A percentile compares a stretch with the other conserved stretches of the same genome.
Evolutionary conservation across 352 stramenopile genomes (phyloP).

Genomic region (Phytophthora pistaciae): DNA sequence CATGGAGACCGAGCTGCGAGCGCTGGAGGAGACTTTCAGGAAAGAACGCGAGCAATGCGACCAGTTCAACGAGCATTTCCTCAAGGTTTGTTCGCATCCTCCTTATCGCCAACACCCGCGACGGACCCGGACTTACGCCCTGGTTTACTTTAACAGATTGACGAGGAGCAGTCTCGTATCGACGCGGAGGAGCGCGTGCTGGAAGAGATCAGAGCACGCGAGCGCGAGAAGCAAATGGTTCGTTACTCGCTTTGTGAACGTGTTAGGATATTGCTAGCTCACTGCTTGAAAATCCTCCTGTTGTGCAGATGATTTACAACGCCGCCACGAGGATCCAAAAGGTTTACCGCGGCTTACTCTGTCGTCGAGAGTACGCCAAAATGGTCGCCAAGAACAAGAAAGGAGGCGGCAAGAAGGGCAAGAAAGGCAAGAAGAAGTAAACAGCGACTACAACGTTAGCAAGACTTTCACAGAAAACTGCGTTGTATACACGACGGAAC

Average conservation of each 20-base stretch:
- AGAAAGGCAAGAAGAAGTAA: slow-evolving; percentile 49
- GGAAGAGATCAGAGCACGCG: slow-evolving; percentile 69
- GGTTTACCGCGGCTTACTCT: slow-evolving; percentile 74
- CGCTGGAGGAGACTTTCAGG: slow-evolving; percentile 52
- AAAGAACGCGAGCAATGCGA: slow-evolving; percentile 66
- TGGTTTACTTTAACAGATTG: slow-evolving; percentile 49
- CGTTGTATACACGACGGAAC: slow-evolving; percentile 7
- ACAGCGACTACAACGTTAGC: not conserved
- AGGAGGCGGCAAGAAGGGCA: slow-evolving; percentile 65
- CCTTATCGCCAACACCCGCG: not conserved
- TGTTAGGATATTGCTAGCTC: not conserved
- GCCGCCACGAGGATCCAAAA: slow-evolving; percentile 85
- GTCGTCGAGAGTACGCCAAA: slow-evolving; percentile 75
- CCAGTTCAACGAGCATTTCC: slow-evolving; percentile 86
- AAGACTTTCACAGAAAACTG: slow-evolving; percentile 11
- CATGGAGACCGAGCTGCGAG: slow-evolving; percentile 63
- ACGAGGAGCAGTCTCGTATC: slow-evolving; percentile 88
- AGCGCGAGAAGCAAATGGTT: slow-evolving; percentile 83
- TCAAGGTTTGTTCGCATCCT: slow-evolving; percentile 60
- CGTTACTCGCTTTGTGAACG: slow-evolving; percentile 9
- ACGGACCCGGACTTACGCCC: not conserved
- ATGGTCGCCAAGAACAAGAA: slow-evolving; percentile 89
- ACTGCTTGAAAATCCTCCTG: too few relatives aligned
- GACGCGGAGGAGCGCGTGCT: slow-evolving; percentile 82
- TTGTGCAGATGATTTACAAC: slow-evolving; percentile 67